Evolutionary conservation across 2,329 filamentous ascomycete species (phyloP), one percentile per base, ranked within the genome.

Genomic region (Calonectria pseudoturangicola): DNA sequence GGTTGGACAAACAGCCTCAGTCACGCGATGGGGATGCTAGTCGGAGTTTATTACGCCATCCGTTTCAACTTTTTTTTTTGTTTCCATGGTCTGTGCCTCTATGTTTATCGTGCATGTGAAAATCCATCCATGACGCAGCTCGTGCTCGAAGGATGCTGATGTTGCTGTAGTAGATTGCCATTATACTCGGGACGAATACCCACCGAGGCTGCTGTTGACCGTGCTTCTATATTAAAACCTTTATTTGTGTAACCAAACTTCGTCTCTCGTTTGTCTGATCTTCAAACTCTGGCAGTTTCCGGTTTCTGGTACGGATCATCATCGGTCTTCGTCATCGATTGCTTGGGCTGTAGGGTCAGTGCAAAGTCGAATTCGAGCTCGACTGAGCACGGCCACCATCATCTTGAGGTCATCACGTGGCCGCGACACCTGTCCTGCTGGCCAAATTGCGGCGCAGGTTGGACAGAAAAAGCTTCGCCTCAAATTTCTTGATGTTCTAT

Each of bases 21-120:
- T 27, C 54, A 39, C 21, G 12, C n/a, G 33, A 60, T 12, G n/a
- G 13, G 25, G 21, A 43, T 12, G 2, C n/a, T 41, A 15, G 8
- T 4, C 36, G 9, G 9, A 36, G 30, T 36, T 21, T 13, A 56
- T 56, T 33, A 25, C 13, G 33, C 3, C 13, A 25, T 25, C 10
- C 12, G 54, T 60, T 60, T 60, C 39, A 25, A 27, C 54, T 41
- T 8, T 15, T 16, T 33, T 60, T 60, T 10, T 21, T 41, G 15
- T 41, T 18, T 21, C 6, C 12, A 60, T 60, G 54, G 54, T 41
- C 54, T 41, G 54, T 60, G 54, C 54, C 33, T 58, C 25, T 36
- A 13, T 41, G 54, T 21, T 41, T 15, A 8, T 48, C 25, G 45
- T 25, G 36, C 33, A 8, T 18, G 21, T 60, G 8, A 21, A 60